phyloP scores from a whole-genome alignment of 306 rosid genomes.

The Gillenia trifoliata region DNA sequence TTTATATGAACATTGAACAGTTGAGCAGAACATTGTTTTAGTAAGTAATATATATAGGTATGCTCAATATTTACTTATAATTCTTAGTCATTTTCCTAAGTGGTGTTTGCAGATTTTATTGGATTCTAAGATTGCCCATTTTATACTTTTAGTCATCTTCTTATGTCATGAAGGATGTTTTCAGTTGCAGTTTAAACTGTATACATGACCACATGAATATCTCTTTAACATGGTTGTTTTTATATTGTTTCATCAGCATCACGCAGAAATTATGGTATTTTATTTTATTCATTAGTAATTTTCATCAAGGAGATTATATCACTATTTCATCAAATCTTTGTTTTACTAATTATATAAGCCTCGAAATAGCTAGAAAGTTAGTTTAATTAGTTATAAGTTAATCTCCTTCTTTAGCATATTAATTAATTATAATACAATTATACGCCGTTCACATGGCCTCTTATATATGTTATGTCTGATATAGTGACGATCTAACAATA shows the following conservation, averaged over 20 bases:
- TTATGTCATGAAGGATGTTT: neutral
- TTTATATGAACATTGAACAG: neutral
- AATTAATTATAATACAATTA: neutral
- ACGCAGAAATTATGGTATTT: neutral
- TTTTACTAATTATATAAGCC: neutral
- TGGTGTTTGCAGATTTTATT: neutral
- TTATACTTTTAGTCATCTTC: neutral
- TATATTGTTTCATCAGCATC: neutral
- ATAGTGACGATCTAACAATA: neutral
- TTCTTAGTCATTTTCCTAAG: neutral
- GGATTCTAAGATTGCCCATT: neutral
- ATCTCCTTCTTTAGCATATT: neutral
- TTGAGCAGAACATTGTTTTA: neutral
- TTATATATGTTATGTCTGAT: neutral
- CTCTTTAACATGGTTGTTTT: neutral
- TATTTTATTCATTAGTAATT: too few species aligned
- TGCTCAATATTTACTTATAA: neutral
- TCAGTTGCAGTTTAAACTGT: neutral
- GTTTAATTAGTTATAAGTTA: neutral
- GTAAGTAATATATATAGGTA: too few species aligned
- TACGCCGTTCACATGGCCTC: slow-evolving; percentile 4
- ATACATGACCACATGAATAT: neutral
- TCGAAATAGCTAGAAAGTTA: neutral
- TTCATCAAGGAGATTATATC: neutral
- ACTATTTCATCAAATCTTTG: neutral